These are phyloP conservation scores for Pythium aquatile DNA, from an alignment of 352 stramenopile species.

Conservation along the genomic window DNA sequence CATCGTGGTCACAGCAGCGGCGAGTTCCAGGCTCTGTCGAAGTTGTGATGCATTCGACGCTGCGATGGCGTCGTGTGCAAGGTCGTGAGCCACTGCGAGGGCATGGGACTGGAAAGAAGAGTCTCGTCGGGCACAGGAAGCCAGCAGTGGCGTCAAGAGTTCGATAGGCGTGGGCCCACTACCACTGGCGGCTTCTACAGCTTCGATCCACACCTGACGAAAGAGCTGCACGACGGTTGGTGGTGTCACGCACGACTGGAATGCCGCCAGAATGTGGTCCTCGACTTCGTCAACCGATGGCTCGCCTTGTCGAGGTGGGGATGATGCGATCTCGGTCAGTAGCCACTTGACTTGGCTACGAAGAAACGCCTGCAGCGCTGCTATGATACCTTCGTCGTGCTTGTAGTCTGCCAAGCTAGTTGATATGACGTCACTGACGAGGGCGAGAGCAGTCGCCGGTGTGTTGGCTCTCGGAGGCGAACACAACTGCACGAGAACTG, in stretches of 20 bases:
- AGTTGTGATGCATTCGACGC: constrained; percentile 21
- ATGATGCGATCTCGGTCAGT: not conserved
- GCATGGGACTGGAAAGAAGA: constrained; percentile 19
- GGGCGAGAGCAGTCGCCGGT: not conserved
- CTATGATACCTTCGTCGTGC: not conserved
- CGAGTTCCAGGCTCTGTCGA: constrained; percentile 32
- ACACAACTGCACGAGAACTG: not conserved
- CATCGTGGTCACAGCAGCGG: constrained; percentile 13
- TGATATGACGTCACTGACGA: not conserved
- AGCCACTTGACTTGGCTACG: constrained; percentile 5
- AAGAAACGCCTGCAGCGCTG: constrained; percentile 4
- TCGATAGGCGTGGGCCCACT: constrained; percentile 4
- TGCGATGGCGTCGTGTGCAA: constrained; percentile 29
- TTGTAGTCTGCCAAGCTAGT: not conserved
- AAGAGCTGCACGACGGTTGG: constrained; percentile 16
- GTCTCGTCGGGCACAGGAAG: constrained; percentile 14
- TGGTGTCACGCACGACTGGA: constrained; percentile 20
- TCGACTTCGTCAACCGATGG: not conserved
- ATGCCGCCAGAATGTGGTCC: constrained; percentile 20
- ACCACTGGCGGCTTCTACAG: not conserved
- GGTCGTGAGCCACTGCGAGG: constrained; percentile 35
- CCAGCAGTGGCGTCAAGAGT: constrained; percentile 17
- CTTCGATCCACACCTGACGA: constrained; percentile 13
- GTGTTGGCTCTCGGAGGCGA: not conserved
- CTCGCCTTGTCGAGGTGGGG: not conserved